phyloP scores from a whole-genome alignment of 164 flowering plant genomes.

The Kalanchoe fedtschenkoi region DNA sequence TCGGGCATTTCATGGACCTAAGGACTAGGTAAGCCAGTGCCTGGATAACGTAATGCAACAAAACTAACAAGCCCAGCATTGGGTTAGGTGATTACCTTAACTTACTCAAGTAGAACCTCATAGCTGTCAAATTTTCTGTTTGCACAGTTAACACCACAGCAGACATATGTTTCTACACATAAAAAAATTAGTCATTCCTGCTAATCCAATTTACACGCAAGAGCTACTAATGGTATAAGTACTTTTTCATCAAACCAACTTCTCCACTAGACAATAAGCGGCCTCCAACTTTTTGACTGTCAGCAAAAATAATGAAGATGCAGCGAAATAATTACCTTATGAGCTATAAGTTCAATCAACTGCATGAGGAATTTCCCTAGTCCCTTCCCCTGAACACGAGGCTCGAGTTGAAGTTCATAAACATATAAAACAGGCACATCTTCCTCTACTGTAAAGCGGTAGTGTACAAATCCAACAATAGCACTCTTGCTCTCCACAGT shows the following conservation, averaged over 20 bases:
- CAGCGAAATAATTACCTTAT: slow-evolving; percentile 34
- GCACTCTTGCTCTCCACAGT: slow-evolving; percentile 18
- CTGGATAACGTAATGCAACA: not conserved
- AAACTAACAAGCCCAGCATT: not conserved
- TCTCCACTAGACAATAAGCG: not conserved
- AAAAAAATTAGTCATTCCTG: slow-evolving; percentile 2
- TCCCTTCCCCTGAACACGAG: slow-evolving; percentile 65
- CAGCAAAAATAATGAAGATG: not conserved
- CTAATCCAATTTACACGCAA: not conserved
- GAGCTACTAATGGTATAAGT: not conserved
- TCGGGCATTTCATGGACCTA: not conserved
- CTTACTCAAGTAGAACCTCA: slow-evolving; percentile 60
- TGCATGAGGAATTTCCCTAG: slow-evolving; percentile 82
- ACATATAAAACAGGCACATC: slow-evolving; percentile 81
- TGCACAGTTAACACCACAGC: slow-evolving; percentile 94
- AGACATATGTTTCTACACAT: slow-evolving; percentile 57
- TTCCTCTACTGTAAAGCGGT: slow-evolving; percentile 74
- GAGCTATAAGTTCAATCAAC: slow-evolving; percentile 78
- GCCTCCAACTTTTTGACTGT: not conserved
- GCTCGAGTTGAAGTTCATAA: slow-evolving; percentile 85
- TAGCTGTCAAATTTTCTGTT: slow-evolving; percentile 51
- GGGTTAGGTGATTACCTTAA: slow-evolving; percentile 37
- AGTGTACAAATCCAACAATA: slow-evolving; percentile 80
- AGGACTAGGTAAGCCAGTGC: not conserved
- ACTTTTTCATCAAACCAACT: not conserved